Evolutionary conservation across 495 filamentous ascomycete species (phyloP).

Genomic region (Penicillium atrosanguineum): DNA sequence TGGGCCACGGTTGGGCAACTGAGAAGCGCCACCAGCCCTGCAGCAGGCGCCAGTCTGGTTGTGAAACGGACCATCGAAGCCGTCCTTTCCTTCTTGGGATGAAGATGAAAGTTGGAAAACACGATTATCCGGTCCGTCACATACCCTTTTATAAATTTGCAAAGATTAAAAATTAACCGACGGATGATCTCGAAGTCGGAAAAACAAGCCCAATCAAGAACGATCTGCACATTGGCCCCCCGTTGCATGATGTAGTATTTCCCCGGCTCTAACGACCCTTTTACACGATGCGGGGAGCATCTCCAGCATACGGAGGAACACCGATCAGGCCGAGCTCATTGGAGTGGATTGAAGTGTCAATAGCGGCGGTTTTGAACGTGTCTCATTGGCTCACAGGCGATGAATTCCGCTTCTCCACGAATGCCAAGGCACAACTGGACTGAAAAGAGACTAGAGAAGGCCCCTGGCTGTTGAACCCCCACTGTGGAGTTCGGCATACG

Average conservation of each 20-base stretch:
- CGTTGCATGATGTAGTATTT: not conserved
- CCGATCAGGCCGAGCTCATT: not conserved
- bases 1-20: not conserved
- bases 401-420: conserved; percentile 8
- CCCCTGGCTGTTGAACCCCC: not conserved
- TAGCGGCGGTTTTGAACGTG: conserved; percentile 20
- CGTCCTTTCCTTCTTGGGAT: not conserved
- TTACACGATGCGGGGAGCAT: not conserved
- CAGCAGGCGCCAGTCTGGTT: conserved; percentile 1
- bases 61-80: conserved; percentile 9
- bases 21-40: conserved; percentile 5
- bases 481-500: not conserved
- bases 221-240: not conserved
- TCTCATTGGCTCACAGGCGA: conserved; percentile 7
- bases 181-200: not conserved
- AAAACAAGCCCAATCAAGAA: not conserved
- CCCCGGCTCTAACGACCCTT: not conserved
- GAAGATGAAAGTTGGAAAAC: not conserved
- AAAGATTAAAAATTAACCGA: not conserved
- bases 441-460: not conserved
- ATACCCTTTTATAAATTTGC: not conserved
- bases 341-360: not conserved
- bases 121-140: not conserved
- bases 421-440: conserved; percentile 2
- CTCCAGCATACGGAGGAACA: not conserved